These are phyloP conservation scores for Trypanosoma melophagium DNA, from an alignment of 208 protist genomes.

Conservation along the genomic window DNA sequence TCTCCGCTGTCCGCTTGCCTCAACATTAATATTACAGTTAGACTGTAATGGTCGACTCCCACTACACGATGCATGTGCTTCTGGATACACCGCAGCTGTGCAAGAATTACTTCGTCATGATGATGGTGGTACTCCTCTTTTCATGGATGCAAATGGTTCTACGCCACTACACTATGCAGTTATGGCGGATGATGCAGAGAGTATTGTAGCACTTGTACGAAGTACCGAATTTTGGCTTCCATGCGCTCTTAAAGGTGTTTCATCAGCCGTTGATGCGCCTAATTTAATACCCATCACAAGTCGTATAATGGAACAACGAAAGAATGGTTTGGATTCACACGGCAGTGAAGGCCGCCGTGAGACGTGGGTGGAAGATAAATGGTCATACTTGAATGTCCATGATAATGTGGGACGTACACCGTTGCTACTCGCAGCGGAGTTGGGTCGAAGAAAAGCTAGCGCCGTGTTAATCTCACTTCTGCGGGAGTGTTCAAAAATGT, in stretches of 20 bases:
- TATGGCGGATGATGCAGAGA: constrained; percentile 9
- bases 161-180: constrained; percentile 54
- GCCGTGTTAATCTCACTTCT: constrained; percentile 16
- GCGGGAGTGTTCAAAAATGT: not conserved
- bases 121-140: constrained; percentile 29
- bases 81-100: constrained; percentile 48
- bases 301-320: constrained; percentile 9
- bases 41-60: constrained; percentile 53
- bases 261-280: constrained; percentile 9
- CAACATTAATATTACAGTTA: constrained; percentile 28
- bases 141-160: constrained; percentile 52
- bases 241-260: constrained; percentile 12
- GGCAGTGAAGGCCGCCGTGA: not conserved
- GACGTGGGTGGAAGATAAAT: constrained; percentile 3
- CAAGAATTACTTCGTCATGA: constrained; percentile 30
- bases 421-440: constrained; percentile 31
- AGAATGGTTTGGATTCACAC: not conserved
- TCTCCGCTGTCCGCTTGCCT: constrained; percentile 8
- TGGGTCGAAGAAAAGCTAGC: constrained; percentile 19
- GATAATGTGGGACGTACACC: constrained; percentile 33
- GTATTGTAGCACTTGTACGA: constrained; percentile 14
- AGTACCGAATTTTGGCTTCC: constrained; percentile 10
- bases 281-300: constrained; percentile 14
- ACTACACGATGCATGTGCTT: constrained; percentile 57
- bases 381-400: constrained; percentile 24